These are phyloP conservation scores for Aspergillus egyptiacus DNA, from an alignment of 495 filamentous ascomycete species.

Conservation along the genomic window DNA sequence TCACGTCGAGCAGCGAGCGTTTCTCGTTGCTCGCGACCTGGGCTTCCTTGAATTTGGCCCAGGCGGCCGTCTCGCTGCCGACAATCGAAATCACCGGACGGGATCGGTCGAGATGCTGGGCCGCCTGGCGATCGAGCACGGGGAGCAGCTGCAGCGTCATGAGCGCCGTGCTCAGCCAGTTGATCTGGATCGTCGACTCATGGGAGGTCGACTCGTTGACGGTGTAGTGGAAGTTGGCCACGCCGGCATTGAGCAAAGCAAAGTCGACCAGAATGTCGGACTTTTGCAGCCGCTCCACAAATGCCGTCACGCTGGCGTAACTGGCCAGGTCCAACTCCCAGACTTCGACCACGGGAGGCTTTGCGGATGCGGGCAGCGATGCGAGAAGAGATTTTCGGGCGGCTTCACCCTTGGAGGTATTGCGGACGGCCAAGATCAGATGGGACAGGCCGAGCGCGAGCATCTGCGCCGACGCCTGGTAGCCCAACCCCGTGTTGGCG, in stretches of 20 bases:
- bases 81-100: constrained; percentile 11
- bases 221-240: constrained; percentile 22
- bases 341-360: constrained; percentile 26
- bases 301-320: constrained; percentile 23
- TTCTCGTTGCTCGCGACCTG: not conserved
- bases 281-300: constrained; percentile 17
- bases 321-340: constrained; percentile 25
- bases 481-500: constrained; percentile 38
- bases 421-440: constrained; percentile 46
- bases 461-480: constrained; percentile 32
- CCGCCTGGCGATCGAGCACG: constrained; percentile 16
- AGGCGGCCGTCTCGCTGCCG: constrained; percentile 8
- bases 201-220: constrained; percentile 32
- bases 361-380: not conserved
- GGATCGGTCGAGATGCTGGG: not conserved
- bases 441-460: constrained; percentile 30
- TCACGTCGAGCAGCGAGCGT: not conserved
- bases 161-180: constrained; percentile 42
- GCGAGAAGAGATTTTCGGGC: constrained; percentile 5
- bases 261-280: constrained; percentile 15
- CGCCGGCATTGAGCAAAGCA: constrained; percentile 26
- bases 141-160: constrained; percentile 46
- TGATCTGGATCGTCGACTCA: constrained; percentile 41
- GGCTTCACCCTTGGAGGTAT: constrained; percentile 29
- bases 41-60: constrained; percentile 13